Evolutionary conservation across 768 basidiomycete genomes (phyloP).

Genomic region (Lactarius quietus): DNA sequence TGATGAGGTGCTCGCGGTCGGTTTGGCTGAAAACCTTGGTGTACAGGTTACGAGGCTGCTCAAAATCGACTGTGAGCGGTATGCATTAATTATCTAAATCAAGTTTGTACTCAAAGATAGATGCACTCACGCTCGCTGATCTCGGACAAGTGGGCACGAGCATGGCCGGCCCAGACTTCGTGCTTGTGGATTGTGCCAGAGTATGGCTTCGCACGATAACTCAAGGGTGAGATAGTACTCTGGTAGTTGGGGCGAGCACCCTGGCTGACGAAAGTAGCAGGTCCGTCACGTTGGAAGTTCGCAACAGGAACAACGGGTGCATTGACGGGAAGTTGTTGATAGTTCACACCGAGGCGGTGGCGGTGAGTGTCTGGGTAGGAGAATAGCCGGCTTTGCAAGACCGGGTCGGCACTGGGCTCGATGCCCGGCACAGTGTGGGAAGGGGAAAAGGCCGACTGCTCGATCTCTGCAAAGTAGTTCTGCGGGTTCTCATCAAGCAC

Average conservation of each 20-base stretch:
- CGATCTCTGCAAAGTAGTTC: slow-evolving; percentile 94
- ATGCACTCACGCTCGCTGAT: slow-evolving; percentile 70
- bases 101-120: background rate
- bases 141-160: slow-evolving; percentile 64
- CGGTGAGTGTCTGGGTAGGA: slow-evolving; percentile 90
- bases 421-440: slow-evolving; percentile 85
- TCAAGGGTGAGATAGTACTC: slow-evolving; percentile 68
- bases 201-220: slow-evolving; percentile 50
- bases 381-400: slow-evolving; percentile 92
- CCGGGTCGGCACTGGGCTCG: slow-evolving; percentile 88
- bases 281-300: slow-evolving; percentile 93
- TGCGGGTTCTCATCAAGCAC: slow-evolving; percentile 73
- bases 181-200: slow-evolving; percentile 43
- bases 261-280: slow-evolving; percentile 66
- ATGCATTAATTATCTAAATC: slow-evolving; percentile 5
- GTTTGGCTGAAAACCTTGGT: slow-evolving; percentile 61
- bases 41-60: slow-evolving; percentile 75
- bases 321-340: slow-evolving; percentile 88
- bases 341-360: slow-evolving; percentile 77
- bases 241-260: slow-evolving; percentile 86
- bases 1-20: slow-evolving; percentile 56
- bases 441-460: slow-evolving; percentile 89
- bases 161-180: slow-evolving; percentile 72
- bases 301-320: slow-evolving; percentile 64
- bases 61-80: slow-evolving; percentile 63